phyloP scores from a whole-genome alignment of 768 basidiomycete genomes.

The Leccinum ochraceum region DNA sequence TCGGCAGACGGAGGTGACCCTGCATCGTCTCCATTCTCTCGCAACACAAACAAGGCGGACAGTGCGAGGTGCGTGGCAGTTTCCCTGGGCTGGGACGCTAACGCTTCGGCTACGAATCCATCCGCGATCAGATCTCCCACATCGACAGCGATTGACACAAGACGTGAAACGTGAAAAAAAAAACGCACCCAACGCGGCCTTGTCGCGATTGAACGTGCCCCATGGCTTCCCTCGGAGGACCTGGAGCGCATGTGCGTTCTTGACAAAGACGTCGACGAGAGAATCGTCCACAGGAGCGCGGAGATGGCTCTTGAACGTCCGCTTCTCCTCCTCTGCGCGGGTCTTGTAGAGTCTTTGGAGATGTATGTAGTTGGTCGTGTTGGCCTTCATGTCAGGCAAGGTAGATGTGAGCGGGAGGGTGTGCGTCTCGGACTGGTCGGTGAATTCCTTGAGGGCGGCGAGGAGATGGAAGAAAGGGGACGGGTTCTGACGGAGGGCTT shows the following conservation, averaged over 20 bases:
- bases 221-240: conserved; percentile 64
- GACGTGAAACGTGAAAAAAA: too few species aligned
- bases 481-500: conserved; percentile 43
- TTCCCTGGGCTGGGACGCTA: conserved; percentile 50
- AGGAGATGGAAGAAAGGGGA: conserved; percentile 81
- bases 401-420: conserved; percentile 83
- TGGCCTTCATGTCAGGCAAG: conserved; percentile 95
- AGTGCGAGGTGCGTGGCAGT: conserved; percentile 72
- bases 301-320: conserved; percentile 51
- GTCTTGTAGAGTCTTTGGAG: conserved; percentile 85
- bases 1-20: conserved; percentile 46
- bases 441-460: conserved; percentile 67
- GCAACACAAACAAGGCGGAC: conserved; percentile 52
- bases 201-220: conserved; percentile 55
- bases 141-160: neutral
- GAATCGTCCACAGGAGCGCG: conserved; percentile 48
- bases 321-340: conserved; percentile 71
- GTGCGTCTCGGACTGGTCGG: conserved; percentile 50
- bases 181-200: conserved; percentile 47
- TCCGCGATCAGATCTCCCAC: neutral
- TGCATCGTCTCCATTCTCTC: conserved; percentile 27
- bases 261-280: conserved; percentile 71
- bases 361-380: conserved; percentile 78
- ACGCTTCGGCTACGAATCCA: conserved; percentile 39
- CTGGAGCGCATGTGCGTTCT: conserved; percentile 75